A percentile compares a stretch with the other conserved stretches of the same genome.
Conservation (phyloP, 208 protist species). For the Trypanosoma boissoni region DNA sequence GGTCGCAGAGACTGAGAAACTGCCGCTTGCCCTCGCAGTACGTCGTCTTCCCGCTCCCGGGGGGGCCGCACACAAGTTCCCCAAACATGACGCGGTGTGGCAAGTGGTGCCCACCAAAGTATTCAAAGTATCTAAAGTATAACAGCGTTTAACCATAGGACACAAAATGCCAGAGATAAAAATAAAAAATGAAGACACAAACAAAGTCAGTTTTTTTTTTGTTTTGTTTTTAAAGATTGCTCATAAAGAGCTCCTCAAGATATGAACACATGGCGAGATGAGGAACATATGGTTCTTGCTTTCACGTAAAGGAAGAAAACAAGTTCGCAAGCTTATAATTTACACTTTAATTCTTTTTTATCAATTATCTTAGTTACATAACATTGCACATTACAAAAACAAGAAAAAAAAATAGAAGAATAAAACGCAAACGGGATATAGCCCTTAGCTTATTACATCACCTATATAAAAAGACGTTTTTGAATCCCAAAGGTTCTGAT, state of each 20-base stretch:
- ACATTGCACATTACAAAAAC: too few species aligned
- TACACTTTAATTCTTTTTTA: too few species aligned
- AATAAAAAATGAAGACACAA: conserved; percentile 1
- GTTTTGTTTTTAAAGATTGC: too few species aligned
- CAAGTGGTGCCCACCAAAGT: background rate
- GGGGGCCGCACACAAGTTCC: conserved; percentile 96
- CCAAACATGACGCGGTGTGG: conserved; percentile 78
- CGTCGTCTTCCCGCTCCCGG: conserved; percentile 94
- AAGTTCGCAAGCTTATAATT: too few species aligned
- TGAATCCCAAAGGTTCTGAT: conserved; percentile 55
- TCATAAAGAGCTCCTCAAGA: background rate
- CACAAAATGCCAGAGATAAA: conserved; percentile 10
- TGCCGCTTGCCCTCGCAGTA: conserved; percentile 96
- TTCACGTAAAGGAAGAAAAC: too few species aligned
- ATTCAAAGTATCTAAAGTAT: too few species aligned
- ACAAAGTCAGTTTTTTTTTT: conserved; percentile 6
- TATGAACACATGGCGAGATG: conserved; percentile 1
- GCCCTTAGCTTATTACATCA: too few species aligned
- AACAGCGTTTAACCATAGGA: too few species aligned
- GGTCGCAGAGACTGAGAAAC: conserved; percentile 92
- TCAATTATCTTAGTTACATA: too few species aligned
- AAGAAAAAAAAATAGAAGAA: too few species aligned
- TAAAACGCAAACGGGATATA: too few species aligned
- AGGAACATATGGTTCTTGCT: background rate
- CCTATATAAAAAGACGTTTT: conserved; percentile 51